Base-by-base conservation (phyloP, 306 rosid genomes). In the Fragaria ananassa region DNA sequence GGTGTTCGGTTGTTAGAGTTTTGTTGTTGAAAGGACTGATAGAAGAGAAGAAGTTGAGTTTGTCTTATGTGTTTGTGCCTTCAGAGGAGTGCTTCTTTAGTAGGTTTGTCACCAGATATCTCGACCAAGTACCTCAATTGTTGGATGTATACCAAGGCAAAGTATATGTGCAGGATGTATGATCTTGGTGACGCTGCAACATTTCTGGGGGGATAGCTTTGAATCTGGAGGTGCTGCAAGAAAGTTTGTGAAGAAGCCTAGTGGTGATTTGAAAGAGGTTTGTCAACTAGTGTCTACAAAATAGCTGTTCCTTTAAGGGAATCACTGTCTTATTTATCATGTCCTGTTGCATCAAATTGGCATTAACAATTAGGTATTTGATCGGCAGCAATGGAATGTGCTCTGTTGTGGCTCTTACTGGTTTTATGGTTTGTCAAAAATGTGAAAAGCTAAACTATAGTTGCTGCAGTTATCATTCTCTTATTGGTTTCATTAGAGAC, bases 1-100 rank as follows among this genome's bases (percentile, higher is more conserved):
- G 83, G 67, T 71, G 70, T 51, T 78, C 46, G 3, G 81, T 85
- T 51, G 23, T 81, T 8, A 39, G 50, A 67, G 76, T 76, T 76
- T 42, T 85, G 79, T 41, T 49, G 27, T n/a, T 56, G n/a, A 75
- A 85, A 41, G 85, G 88, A 17, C 60, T 81, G 81, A 6, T 75
- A 18, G 45, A 71, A 31, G 57, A 56, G 25, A 21, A 69, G 6
- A 57, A 50, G 10, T 14, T 81, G 3, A 64, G 44, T 10, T 60
- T 67, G 61, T 5, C 17, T 7, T 17, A 54, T 41, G 42, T 85
- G 5, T 0, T 74, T 4, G 6, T 8, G 5, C 49, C 42, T 25
- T 46, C 11, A 17, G 80, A 84, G 72, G 54, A 64, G 51, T 6
- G 18, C 4, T 84, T 84, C 60, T 23, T 74, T 29, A 71, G 39